Evolutionary conservation across 805 yeast genomes (phyloP).

Genomic region (Candida anglica): DNA sequence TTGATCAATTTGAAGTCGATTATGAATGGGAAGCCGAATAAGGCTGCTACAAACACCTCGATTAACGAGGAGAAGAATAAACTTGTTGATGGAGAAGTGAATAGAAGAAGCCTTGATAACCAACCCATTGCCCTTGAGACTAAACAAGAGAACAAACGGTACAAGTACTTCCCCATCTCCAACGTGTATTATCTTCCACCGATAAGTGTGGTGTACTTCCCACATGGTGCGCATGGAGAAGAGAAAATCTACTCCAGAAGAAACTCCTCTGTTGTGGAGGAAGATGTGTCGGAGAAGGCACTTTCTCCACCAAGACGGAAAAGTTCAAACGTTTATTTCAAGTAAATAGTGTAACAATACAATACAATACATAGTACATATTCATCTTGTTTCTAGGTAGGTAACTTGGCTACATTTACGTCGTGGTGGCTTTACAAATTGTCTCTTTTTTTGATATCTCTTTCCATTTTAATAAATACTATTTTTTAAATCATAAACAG

Average conservation of each 20-base stretch:
- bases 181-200: slow-evolving; percentile 52
- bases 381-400: too few species aligned
- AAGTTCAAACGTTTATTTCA: slow-evolving; percentile 23
- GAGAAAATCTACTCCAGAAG: slow-evolving; percentile 8
- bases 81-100: neutral
- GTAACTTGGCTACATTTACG: too few species aligned
- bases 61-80: neutral
- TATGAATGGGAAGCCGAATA: slow-evolving; percentile 1
- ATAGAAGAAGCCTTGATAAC: neutral
- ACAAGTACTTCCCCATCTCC: slow-evolving; percentile 50
- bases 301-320: slow-evolving; percentile 10
- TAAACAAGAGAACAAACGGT: slow-evolving; percentile 13
- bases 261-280: slow-evolving; percentile 1
- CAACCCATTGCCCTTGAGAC: slow-evolving; percentile 1
- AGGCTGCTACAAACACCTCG: neutral
- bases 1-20: slow-evolving; percentile 6
- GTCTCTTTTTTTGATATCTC: too few species aligned
- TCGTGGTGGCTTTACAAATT: too few species aligned
- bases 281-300: slow-evolving; percentile 1
- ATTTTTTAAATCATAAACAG: too few species aligned
- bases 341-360: slow-evolving; percentile 6
- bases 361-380: too few species aligned
- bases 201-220: slow-evolving; percentile 51
- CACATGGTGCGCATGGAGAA: slow-evolving; percentile 49
- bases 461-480: neutral